Evolutionary conservation across 2,329 filamentous ascomycete species (phyloP).

Genomic region (Arthrobotrys megalospora): DNA sequence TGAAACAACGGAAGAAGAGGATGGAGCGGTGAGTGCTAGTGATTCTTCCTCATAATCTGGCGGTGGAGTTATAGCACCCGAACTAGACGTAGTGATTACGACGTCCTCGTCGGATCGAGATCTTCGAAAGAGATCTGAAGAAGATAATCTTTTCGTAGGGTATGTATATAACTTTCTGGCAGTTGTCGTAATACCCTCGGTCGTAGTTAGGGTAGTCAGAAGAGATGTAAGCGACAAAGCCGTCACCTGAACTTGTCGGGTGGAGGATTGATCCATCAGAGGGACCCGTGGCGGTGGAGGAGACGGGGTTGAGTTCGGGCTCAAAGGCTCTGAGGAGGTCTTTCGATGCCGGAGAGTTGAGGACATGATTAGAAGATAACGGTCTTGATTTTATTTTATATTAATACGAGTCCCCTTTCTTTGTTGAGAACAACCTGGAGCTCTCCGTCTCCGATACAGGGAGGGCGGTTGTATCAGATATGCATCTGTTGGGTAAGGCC

Average conservation of each 20-base stretch:
- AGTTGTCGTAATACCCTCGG: constrained; percentile 57
- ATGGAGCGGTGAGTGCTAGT: constrained; percentile 11
- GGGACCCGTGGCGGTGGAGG: constrained; percentile 12
- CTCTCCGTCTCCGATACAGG: constrained; percentile 33
- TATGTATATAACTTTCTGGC: constrained; percentile 56
- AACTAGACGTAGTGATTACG: neutral
- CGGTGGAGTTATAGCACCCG: constrained; percentile 47
- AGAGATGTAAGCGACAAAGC: constrained; percentile 51
- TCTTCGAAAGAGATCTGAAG: constrained; percentile 46
- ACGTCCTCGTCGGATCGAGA: constrained; percentile 45
- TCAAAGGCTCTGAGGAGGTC: constrained; percentile 42
- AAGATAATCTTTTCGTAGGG: constrained; percentile 53
- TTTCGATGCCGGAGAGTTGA: constrained; percentile 51
- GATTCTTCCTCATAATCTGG: constrained; percentile 57
- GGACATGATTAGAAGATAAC: constrained; percentile 31
- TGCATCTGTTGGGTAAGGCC: constrained; percentile 40
- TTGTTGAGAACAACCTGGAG: constrained; percentile 38
- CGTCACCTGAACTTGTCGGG: constrained; percentile 49
- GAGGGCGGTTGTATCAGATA: constrained; percentile 37
- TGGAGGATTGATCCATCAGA: constrained; percentile 47
- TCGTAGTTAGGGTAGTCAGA: constrained; percentile 52
- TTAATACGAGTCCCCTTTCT: constrained; percentile 12
- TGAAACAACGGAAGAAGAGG: neutral
- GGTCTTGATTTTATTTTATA: constrained; percentile 15
- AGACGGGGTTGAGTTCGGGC: constrained; percentile 21